These are phyloP conservation scores for Lachancea fermentati DNA, from an alignment of 805 yeast species.

Conservation along the genomic window DNA sequence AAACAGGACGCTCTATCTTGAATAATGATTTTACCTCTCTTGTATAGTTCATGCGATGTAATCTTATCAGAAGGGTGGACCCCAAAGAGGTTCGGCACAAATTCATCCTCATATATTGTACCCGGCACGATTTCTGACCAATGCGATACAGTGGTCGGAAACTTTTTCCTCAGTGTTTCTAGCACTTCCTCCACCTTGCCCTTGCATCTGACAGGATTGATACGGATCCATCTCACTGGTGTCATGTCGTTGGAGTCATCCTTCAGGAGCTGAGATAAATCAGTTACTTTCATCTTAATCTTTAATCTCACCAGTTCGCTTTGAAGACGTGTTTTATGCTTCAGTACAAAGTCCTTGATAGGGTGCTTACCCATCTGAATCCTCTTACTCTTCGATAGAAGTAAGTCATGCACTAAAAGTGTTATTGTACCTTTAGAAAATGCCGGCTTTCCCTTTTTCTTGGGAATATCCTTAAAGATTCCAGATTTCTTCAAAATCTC, in stretches of 20 bases:
- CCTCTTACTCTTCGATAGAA: constrained; percentile 69
- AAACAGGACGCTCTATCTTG: constrained; percentile 97
- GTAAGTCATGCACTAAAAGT: constrained; percentile 73
- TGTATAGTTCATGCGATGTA: constrained; percentile 62
- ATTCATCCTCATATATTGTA: constrained; percentile 63
- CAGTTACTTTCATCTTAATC: constrained; percentile 59
- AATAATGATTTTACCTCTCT: constrained; percentile 72
- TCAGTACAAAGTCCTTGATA: constrained; percentile 71
- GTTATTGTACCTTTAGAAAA: constrained; percentile 35
- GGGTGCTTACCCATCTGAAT: constrained; percentile 88
- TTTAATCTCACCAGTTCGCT: constrained; percentile 80
- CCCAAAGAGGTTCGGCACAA: constrained; percentile 74
- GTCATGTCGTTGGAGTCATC: constrained; percentile 48
- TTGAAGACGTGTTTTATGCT: constrained; percentile 72
- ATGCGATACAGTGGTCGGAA: constrained; percentile 41
- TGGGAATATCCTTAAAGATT: constrained; percentile 44
- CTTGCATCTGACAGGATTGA: constrained; percentile 55
- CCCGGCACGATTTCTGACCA: constrained; percentile 47
- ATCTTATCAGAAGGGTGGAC: constrained; percentile 70
- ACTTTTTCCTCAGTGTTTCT: constrained; percentile 26
- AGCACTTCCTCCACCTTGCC: constrained; percentile 23
- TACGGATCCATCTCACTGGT: constrained; percentile 76
- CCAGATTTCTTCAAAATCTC: constrained; percentile 62
- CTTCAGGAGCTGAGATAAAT: constrained; percentile 47
- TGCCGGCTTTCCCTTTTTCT: constrained; percentile 45